Evolutionary conservation across 2,329 filamentous ascomycete species (phyloP).

Genomic region (Arthrobotrys musiformis): DNA sequence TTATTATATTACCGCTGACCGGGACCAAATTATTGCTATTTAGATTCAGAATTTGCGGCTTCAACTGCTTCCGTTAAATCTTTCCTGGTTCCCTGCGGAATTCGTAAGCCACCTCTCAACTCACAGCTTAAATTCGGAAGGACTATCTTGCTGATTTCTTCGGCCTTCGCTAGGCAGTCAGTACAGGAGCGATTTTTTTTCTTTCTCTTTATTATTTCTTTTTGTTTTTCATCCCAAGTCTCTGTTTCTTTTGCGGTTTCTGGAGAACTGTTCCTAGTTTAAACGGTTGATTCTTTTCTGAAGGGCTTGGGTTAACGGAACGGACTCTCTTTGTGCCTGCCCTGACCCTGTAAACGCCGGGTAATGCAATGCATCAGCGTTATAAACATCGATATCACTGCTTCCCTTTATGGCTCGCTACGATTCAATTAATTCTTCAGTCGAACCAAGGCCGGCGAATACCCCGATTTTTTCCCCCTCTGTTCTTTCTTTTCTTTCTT

Average conservation of each 20-base stretch:
- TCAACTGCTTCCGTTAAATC: conserved; percentile 59
- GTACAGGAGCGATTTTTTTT: conserved; percentile 1
- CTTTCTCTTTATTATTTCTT: background rate
- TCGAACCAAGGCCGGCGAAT: background rate
- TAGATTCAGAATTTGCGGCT: conserved; percentile 58
- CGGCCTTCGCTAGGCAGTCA: conserved; percentile 1
- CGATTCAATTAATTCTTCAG: conserved; percentile 1
- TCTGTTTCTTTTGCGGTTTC: conserved; percentile 22
- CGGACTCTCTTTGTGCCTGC: conserved; percentile 12
- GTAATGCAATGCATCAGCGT: conserved; percentile 37
- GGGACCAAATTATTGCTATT: background rate
- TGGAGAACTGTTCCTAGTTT: conserved; percentile 1
- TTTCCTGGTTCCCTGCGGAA: background rate
- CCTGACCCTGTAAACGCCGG: conserved; percentile 30
- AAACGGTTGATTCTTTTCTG: conserved; percentile 1
- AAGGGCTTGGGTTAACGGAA: conserved; percentile 12
- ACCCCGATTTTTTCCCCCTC: background rate
- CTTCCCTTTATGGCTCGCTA: background rate
- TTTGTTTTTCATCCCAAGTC: conserved; percentile 5
- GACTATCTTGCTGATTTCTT: conserved; percentile 3
- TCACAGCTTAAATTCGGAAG: conserved; percentile 2
- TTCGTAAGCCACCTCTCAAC: background rate
- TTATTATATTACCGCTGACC: conserved; percentile 20
- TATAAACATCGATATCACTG: background rate
- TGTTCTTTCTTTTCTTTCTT: background rate